Conservation (phyloP, 2,329 filamentous ascomycete genomes). For the Aspergillus fructus region DNA sequence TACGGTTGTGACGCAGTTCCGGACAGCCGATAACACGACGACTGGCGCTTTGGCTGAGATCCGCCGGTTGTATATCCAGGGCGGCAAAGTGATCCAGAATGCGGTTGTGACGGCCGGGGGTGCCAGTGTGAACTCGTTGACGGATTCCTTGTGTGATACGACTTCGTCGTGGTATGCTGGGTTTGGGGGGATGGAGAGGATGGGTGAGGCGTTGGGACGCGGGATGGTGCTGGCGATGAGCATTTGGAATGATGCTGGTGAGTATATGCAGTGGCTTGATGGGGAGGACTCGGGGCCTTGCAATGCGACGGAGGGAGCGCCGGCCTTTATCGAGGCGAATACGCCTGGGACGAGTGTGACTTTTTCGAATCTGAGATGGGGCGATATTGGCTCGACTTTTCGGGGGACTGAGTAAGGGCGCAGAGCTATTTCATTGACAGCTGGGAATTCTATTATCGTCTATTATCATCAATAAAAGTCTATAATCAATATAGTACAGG, state of each 20-base stretch:
- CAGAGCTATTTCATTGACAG: not conserved
- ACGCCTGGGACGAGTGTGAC: slow-evolving; percentile 52
- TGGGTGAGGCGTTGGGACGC: slow-evolving; percentile 54
- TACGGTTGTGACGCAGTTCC: slow-evolving; percentile 66
- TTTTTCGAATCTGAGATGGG: slow-evolving; percentile 60
- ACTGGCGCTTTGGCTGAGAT: slow-evolving; percentile 56
- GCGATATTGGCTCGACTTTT: slow-evolving; percentile 59
- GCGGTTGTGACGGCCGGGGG: slow-evolving; percentile 24
- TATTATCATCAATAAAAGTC: not conserved
- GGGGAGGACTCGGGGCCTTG: slow-evolving; percentile 54
- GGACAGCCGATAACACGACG: slow-evolving; percentile 48
- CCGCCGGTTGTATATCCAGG: slow-evolving; percentile 62
- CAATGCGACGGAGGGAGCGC: slow-evolving; percentile 53
- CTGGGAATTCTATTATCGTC: not conserved
- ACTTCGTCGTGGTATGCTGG: slow-evolving; percentile 47
- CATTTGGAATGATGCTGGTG: slow-evolving; percentile 56
- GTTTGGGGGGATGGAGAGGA: slow-evolving; percentile 55
- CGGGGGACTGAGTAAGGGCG: not conserved
- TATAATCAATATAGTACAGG: not conserved
- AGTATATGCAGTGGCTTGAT: slow-evolving; percentile 61
- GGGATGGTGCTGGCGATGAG: slow-evolving; percentile 63
- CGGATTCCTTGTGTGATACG: slow-evolving; percentile 54
- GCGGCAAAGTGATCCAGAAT: slow-evolving; percentile 58
- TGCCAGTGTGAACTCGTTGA: slow-evolving; percentile 48
- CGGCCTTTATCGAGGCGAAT: slow-evolving; percentile 48